A percentile compares a stretch with the other conserved stretches of the same genome.
Conservation (phyloP, 2,329 filamentous ascomycete species). For the Chrysoporthe cubensis region DNA sequence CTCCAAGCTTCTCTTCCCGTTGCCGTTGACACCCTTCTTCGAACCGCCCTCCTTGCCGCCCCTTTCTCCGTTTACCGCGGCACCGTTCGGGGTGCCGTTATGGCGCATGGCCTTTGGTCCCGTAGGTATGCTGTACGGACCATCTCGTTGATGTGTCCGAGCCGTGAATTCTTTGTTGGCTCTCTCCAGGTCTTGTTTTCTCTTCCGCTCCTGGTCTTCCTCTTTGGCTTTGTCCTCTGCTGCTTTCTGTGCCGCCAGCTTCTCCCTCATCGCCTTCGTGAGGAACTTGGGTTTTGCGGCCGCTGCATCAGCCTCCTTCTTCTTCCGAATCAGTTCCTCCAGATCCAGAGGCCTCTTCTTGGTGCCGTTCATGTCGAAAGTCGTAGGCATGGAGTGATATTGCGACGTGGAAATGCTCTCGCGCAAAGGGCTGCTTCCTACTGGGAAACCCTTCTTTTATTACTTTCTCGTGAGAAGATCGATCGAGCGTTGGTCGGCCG, state of each 20-base stretch:
- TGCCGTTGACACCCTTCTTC: conserved; percentile 41
- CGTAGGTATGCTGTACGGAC: conserved; percentile 59
- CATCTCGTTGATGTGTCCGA: conserved; percentile 34
- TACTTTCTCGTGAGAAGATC: not conserved
- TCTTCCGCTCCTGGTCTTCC: conserved; percentile 62
- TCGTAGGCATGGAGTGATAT: not conserved
- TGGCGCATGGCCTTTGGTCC: conserved; percentile 71
- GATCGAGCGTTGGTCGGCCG: not conserved
- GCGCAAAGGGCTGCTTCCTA: not conserved
- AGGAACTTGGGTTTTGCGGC: conserved; percentile 88
- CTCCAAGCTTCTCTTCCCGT: conserved; percentile 51
- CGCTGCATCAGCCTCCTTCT: conserved; percentile 82
- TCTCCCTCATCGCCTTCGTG: conserved; percentile 80
- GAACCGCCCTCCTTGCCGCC: conserved; percentile 20
- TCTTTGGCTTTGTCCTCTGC: conserved; percentile 60
- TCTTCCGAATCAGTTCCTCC: conserved; percentile 82
- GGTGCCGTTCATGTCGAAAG: conserved; percentile 22
- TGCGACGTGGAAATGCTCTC: not conserved
- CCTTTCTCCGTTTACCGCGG: conserved; percentile 33
- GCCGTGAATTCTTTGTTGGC: conserved; percentile 32
- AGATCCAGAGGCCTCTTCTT: conserved; percentile 68
- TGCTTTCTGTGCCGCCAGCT: conserved; percentile 76
- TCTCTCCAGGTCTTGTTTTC: conserved; percentile 32
- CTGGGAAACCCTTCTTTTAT: not conserved
- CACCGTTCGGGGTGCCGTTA: conserved; percentile 21